These are phyloP conservation scores for Macrolepiota dolichaula DNA, from an alignment of 768 basidiomycete genomes.

Conservation along the genomic window DNA sequence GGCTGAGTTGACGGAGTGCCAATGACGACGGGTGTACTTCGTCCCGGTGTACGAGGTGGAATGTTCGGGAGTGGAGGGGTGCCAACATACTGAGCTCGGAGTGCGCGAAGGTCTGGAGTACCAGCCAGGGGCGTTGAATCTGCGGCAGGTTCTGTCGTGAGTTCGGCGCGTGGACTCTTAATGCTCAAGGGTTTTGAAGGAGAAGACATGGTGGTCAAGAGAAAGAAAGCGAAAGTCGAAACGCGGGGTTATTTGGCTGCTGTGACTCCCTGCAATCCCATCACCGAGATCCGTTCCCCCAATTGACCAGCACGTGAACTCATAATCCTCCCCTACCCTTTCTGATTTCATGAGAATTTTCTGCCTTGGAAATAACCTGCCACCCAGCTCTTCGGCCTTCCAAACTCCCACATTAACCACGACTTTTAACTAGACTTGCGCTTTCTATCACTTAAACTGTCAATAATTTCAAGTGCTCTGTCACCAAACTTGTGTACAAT, in stretches of 20 bases:
- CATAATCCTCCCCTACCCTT: background rate
- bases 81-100: constrained; percentile 63
- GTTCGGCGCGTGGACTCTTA: constrained; percentile 23
- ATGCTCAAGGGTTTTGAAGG: constrained; percentile 60
- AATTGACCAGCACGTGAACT: background rate
- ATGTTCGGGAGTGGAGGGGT: constrained; percentile 59
- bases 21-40: constrained; percentile 13
- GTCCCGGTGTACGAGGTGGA: constrained; percentile 34
- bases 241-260: background rate
- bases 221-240: background rate
- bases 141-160: constrained; percentile 17
- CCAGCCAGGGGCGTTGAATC: constrained; percentile 35
- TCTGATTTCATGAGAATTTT: background rate
- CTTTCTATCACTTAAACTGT: too few species aligned
- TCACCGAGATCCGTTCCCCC: background rate
- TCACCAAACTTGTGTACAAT: too few species aligned
- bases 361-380: background rate
- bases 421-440: too few species aligned
- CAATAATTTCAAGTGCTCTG: too few species aligned
- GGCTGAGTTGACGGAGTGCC: constrained; percentile 9
- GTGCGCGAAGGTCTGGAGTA: constrained; percentile 60
- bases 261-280: background rate
- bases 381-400: background rate
- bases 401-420: too few species aligned
- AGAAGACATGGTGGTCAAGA: constrained; percentile 38